A percentile compares a stretch with the other conserved stretches of the same genome.
phyloP scores from a whole-genome alignment of 2,329 filamentous ascomycete species.

The Ilyonectria destructans region DNA sequence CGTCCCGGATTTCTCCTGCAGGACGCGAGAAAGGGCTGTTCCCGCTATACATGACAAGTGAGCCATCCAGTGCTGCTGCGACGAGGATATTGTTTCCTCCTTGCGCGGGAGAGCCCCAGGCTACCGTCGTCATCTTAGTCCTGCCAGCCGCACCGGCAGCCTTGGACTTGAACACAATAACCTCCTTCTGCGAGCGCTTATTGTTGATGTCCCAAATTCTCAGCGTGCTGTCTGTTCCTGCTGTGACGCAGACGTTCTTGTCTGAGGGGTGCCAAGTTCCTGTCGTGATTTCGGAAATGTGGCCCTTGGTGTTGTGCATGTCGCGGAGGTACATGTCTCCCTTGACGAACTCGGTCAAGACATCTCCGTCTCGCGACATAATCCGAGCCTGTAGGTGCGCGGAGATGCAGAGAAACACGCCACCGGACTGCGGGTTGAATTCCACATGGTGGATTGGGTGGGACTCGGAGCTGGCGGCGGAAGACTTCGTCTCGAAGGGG shows the following conservation, averaged over 20 bases:
- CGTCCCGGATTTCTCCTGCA: conserved; percentile 85
- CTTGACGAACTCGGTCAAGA: conserved; percentile 91
- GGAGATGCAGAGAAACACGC: conserved; percentile 87
- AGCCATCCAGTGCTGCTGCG: conserved; percentile 89
- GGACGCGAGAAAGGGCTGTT: conserved; percentile 90
- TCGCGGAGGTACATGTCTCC: conserved; percentile 98
- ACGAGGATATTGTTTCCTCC: conserved; percentile 87
- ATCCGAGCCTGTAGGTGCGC: conserved; percentile 93
- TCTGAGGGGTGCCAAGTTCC: conserved; percentile 94
- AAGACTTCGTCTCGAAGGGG: conserved; percentile 82
- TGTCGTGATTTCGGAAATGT: conserved; percentile 91
- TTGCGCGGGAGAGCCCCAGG: conserved; percentile 84
- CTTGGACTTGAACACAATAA: conserved; percentile 96
- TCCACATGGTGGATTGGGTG: conserved; percentile 90
- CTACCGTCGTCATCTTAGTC: conserved; percentile 93
- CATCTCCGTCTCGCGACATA: conserved; percentile 89
- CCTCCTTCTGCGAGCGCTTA: conserved; percentile 89
- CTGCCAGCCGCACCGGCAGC: conserved; percentile 90
- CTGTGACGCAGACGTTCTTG: conserved; percentile 88
- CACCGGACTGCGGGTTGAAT: conserved; percentile 88
- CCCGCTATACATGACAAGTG: conserved; percentile 91
- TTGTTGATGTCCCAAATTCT: conserved; percentile 98
- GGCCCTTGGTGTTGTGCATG: conserved; percentile 98
- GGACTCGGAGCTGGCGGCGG: conserved; percentile 81
- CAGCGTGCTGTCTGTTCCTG: conserved; percentile 94